Evolutionary conservation across 2,329 filamentous ascomycete species (phyloP), one percentile per base, ranked within the genome.

Genomic region (Blumeria graminis): DNA sequence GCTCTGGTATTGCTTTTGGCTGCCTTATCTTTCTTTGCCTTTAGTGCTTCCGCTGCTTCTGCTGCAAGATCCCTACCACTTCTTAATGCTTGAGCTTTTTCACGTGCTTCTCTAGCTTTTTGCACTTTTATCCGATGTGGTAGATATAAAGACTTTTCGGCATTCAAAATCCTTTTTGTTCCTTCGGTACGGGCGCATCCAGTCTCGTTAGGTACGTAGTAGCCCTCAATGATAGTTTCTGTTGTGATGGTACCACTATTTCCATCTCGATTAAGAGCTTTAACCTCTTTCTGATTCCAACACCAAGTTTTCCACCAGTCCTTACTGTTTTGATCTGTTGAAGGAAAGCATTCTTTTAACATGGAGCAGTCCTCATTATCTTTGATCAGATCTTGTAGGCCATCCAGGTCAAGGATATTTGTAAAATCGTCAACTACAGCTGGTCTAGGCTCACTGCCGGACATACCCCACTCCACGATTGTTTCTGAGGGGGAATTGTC

Each of bases 71-170:
- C 82, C 63, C 79, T 84, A 58, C 75, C 80, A 62, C 73, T 82
- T 71, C 79, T 71, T 76, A 84, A 65, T 69, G 81, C 78, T 48
- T 74, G 73, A n/a, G 82, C 82, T 68, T 95, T 84, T 28, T 50
- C 50, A n/a, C 88, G 84, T 68, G 92, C 88, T 68, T 95, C 89
- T 55, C 89, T 80, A 28, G 84, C 86, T 70, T 84, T 92, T 68
- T 92, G 86, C 18, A 98, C 87, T 66, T 93, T 94, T 71, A 98
- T 92, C 61, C 94, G 89, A 72, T 98, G 92, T 43, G 92, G 92
- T 7, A 98, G 76, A 66, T 98, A 98, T 67, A 95, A 94, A 33
- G 89, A 94, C 72, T 98, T 98, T 68, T 98, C 92, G 0, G 87
- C 86, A 68, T 98, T 93, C 60, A 94, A 76, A 57, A 98, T 96